These are phyloP conservation scores for Solanum etuberosum DNA, from an alignment of 257 asterid species.

Conservation along the genomic window DNA sequence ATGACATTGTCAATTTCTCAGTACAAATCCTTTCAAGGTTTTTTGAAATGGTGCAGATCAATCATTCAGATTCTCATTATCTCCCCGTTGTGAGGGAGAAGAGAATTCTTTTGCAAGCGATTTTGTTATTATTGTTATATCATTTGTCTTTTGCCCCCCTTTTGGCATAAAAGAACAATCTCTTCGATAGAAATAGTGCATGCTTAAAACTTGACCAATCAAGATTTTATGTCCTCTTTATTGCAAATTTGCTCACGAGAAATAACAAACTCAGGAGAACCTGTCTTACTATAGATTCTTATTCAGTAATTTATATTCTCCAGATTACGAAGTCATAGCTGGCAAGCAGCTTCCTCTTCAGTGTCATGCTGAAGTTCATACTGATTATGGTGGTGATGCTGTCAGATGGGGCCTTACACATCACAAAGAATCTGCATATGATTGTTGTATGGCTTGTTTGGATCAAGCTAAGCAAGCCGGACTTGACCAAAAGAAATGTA, in stretches of 20 bases:
- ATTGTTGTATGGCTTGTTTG: conserved; percentile 88
- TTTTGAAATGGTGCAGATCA: neutral
- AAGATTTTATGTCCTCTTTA: neutral
- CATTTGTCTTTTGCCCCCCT: neutral
- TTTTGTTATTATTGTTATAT: neutral
- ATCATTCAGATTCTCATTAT: neutral
- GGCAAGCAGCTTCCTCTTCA: conserved; percentile 76
- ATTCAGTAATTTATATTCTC: neutral
- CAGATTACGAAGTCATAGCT: conserved; percentile 60
- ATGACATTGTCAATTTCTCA: conserved; percentile 1
- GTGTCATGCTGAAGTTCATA: conserved; percentile 69
- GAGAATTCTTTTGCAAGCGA: neutral
- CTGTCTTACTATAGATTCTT: neutral
- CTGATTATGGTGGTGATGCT: conserved; percentile 84
- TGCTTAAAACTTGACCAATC: neutral
- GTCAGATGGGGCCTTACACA: conserved; percentile 92
- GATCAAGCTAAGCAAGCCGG: conserved; percentile 65
- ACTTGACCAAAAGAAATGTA: conserved; percentile 58
- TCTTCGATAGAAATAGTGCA: neutral
- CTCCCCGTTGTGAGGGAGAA: neutral
- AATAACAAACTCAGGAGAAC: neutral
- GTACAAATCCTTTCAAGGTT: neutral
- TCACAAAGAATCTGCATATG: conserved; percentile 88
- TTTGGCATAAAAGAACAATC: neutral
- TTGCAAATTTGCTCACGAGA: neutral